Base-by-base conservation (phyloP, 495 filamentous ascomycete genomes). In the Monascus purpureus region DNA sequence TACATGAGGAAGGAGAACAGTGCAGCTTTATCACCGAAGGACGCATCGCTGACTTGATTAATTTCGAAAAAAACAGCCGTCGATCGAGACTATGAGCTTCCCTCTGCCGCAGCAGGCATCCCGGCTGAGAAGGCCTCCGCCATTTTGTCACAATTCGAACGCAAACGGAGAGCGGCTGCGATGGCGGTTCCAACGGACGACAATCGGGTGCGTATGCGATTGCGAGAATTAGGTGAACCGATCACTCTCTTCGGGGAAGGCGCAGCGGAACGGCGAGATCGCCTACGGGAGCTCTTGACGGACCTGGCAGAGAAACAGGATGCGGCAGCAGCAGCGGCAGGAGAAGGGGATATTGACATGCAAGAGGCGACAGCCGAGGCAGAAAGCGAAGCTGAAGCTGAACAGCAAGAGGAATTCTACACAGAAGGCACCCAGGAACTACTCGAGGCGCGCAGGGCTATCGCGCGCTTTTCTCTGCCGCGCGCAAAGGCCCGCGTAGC, bases 161-260 rank as follows among this genome's bases (percentile, higher is more conserved):
- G 88, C 11, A 92, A 90, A 55, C 72, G 85, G 39, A 68, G 80
- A 47, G 87, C 84, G 4, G 87, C 87, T 7, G 77, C 80, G 8
- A 85, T 95, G 44, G 77, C 77, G n/a, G 92, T 99, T 2, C 90
- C 90, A 3, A 99, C 90, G 32, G 86, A 93, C 44, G 92, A 99
- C 63, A 80, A 68, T 17, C 75, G 80, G 40, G 87, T 99, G 22
- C 80, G 85, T 24, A 60, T 70, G 15, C 74, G 74, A 22, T 61
- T 96, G 32, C 77, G 92, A 43, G 77, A 87, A 42, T 64, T 94
- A 22, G 82, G 80, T 8, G 77, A 99, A 49, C 92, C 90, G 2
- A 78, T 96, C 34, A 99, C 92, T 4, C 67, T 96, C 0, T 99
- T 99, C 43, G 90, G 84, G 27, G 90, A 99, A 65, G 86, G 83